Evolutionary conservation across 768 basidiomycete genomes (phyloP), one percentile per base, ranked within the genome.

Genomic region (Saitozyma sp.): DNA sequence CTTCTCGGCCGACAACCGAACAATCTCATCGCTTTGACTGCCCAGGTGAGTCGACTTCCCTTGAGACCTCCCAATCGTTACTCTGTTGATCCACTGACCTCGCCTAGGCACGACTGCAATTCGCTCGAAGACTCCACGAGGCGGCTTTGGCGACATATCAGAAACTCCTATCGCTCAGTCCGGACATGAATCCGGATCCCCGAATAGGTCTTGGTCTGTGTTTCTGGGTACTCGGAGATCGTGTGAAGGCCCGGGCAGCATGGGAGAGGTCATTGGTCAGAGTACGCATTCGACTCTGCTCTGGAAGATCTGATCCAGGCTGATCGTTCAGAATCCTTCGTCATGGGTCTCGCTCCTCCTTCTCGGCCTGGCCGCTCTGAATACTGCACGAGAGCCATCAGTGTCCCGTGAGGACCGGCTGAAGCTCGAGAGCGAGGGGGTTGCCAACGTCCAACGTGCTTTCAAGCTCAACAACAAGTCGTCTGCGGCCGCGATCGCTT

Each of bases 141-240:
- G 87, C 88, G 51, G 88, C 96, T 3, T 84, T 99, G 37, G 88
- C 88, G 65, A 73, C 88, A 6, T 97, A 95, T 77, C 95, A 97
- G 76, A 86, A 87, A 53, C 88, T 94, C 9, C 83, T 98, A 10
- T 82, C 84, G 39, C 84, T 89, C 48, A 87, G 86, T 59, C 93
- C 95, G 0, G 80, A 84, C 16, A 92, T 90, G 79, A 81, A 84
- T 29, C 96, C 95, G 0, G 95, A 99, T 78, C 95, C 96, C 41
- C 86, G 96, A 8, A 89, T 98, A 61, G 96, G 96, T 16, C 91
- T 98, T 46, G 96, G 96, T 9, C 81, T 99, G 6, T 97, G 95
- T 79, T 82, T 92, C 19, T 98, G 91, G 92, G 86, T 89, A 5
- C 82, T 96, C 81, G 89, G 89, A 62, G 86, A 95, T 68, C 88